A percentile compares a stretch with the other conserved stretches of the same genome.
Evolutionary conservation across 192 early-diverging fungal genomes (phyloP).

Genomic region (Irineochytrium annulatum): DNA sequence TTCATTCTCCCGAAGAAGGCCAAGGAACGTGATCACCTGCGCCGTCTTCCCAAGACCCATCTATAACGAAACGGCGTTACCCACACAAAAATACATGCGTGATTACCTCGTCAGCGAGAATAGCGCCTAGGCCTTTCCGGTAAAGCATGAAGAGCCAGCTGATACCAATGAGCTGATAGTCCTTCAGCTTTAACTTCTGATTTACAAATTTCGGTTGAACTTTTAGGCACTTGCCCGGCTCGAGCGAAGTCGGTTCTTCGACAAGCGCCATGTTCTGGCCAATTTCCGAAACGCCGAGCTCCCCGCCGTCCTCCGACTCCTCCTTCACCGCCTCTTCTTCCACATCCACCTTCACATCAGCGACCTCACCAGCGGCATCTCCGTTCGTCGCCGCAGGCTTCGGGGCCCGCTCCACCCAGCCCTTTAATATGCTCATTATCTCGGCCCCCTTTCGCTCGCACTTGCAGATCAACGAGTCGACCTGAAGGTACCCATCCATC

Average conservation of each 20-base stretch:
- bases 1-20: constrained; percentile 44
- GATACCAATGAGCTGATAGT: constrained; percentile 83
- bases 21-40: constrained; percentile 82
- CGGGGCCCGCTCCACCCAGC: constrained; percentile 41
- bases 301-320: not conserved
- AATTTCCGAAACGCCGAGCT: not conserved
- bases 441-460: constrained; percentile 57
- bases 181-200: constrained; percentile 60
- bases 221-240: constrained; percentile 38
- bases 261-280: not conserved
- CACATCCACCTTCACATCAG: constrained; percentile 6
- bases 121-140: constrained; percentile 68
- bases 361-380: constrained; percentile 9
- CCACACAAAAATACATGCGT: constrained; percentile 15
- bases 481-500: constrained; percentile 59
- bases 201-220: constrained; percentile 61
- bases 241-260: not conserved
- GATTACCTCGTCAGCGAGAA: constrained; percentile 50
- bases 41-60: constrained; percentile 95
- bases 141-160: constrained; percentile 79
- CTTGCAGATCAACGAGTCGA: constrained; percentile 53
- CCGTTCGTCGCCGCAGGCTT: not conserved
- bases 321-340: constrained; percentile 1
- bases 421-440: constrained; percentile 39
- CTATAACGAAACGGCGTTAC: constrained; percentile 25